Evolutionary conservation across 495 filamentous ascomycete genomes (phyloP).

Genomic region (Xanthoparmelia taractica): DNA sequence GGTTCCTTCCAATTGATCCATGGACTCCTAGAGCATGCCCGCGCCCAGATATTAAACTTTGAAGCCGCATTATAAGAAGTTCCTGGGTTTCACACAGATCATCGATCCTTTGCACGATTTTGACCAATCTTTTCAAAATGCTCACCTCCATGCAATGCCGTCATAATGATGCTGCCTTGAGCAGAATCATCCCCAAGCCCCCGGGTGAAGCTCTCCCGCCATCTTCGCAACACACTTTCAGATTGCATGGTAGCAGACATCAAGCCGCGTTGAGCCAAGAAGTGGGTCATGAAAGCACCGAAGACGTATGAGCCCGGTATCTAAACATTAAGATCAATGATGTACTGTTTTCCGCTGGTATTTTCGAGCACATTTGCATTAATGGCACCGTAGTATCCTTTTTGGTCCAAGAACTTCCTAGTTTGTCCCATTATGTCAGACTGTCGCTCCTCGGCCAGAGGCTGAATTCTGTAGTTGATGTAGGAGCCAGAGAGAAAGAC

Average conservation of each 20-base stretch:
- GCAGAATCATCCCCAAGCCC: not conserved
- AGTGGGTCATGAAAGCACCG: not conserved
- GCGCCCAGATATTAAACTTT: too few relatives aligned
- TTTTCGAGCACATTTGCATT: not conserved
- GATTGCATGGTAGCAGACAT: not conserved
- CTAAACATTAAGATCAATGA: not conserved
- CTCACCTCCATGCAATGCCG: not conserved
- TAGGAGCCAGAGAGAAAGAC: not conserved
- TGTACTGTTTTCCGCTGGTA: not conserved
- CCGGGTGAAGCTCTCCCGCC: not conserved
- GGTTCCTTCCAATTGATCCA: too few relatives aligned
- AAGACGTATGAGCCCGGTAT: not conserved
- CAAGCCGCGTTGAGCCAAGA: not conserved
- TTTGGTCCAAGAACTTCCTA: not conserved
- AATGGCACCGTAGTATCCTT: not conserved
- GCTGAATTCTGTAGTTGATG: not conserved
- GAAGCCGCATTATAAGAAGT: too few relatives aligned
- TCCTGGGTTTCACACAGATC: not conserved
- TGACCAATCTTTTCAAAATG: not conserved
- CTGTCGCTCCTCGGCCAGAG: not conserved
- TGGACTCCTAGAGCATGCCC: too few relatives aligned
- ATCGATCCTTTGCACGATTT: not conserved
- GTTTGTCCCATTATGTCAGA: not conserved
- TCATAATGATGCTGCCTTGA: not conserved
- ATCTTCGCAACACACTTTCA: not conserved